phyloP scores from a whole-genome alignment of 177 flowering plant species.

The Telopea speciosissima region DNA sequence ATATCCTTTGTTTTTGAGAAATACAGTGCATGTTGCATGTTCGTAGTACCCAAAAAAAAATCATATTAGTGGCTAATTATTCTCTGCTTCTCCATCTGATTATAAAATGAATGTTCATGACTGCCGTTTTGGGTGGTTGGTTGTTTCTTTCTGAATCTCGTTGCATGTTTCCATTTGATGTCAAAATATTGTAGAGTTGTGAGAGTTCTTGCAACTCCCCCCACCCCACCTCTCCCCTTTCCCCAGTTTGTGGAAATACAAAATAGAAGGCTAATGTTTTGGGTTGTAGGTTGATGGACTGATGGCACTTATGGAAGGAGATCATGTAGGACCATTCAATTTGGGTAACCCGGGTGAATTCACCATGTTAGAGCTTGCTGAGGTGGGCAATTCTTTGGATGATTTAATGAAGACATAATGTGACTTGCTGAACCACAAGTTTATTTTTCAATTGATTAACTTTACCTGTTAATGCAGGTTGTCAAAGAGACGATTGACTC shows the following conservation, averaged over 20 bases:
- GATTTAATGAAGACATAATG: not conserved
- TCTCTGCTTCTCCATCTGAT: not conserved
- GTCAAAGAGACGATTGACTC: constrained; percentile 81
- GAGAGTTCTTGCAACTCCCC: not conserved
- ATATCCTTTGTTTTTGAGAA: too few species aligned
- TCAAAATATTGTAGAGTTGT: not conserved
- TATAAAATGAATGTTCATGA: too few species aligned
- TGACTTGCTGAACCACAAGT: not conserved
- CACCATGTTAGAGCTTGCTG: constrained; percentile 95
- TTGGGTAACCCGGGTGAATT: constrained; percentile 41
- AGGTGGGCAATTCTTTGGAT: constrained; percentile 45
- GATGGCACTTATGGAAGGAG: constrained; percentile 3
- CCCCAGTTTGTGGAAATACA: too few species aligned
- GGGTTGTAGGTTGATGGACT: constrained; percentile 9
- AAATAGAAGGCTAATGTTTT: not conserved
- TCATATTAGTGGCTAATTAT: too few species aligned
- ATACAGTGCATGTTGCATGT: too few species aligned
- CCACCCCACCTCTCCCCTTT: too few species aligned
- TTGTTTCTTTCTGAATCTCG: not conserved
- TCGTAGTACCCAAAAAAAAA: too few species aligned
- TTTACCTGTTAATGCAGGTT: constrained; percentile 36
- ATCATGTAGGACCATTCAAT: constrained; percentile 8
- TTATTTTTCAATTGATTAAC: not conserved
- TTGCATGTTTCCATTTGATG: not conserved
- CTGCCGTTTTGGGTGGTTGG: not conserved